Percentiles rank a stretch among this genome's conserved stretches.
These are phyloP conservation scores for Metschnikowia koreensis DNA, from an alignment of 805 yeast genomes.

Conservation along the genomic window DNA sequence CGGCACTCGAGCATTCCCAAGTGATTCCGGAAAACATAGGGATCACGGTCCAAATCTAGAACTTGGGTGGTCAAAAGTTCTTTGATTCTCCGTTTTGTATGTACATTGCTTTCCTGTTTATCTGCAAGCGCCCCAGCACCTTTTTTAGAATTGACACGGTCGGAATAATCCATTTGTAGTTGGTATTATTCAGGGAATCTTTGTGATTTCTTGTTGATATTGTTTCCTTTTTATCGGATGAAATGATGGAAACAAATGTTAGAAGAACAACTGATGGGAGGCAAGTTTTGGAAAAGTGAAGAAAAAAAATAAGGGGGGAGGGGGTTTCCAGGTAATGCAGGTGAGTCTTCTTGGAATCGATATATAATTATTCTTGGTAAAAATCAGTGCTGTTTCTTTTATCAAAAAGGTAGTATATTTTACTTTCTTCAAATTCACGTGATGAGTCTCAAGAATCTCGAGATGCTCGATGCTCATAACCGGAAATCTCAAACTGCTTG, in stretches of 20 bases:
- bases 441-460: too few species aligned
- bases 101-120: conserved; percentile 62
- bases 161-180: conserved; percentile 74
- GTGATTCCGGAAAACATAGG: conserved; percentile 81
- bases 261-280: too few species aligned
- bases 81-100: conserved; percentile 64
- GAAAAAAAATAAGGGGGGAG: too few species aligned
- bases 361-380: too few species aligned
- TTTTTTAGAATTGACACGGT: conserved; percentile 84
- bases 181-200: neutral
- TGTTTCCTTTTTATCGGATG: neutral
- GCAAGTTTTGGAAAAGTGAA: too few species aligned
- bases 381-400: neutral
- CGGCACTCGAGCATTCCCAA: conserved; percentile 83
- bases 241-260: too few species aligned
- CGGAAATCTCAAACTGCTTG: too few species aligned
- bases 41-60: conserved; percentile 61
- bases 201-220: neutral
- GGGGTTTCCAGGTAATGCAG: neutral
- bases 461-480: neutral
- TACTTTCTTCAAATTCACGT: too few species aligned
- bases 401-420: neutral
- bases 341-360: neutral
- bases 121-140: conserved; percentile 92
- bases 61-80: conserved; percentile 54